Evolutionary conservation across 257 asterid species (phyloP).

Genomic region (Craterostigma plantagineum): DNA sequence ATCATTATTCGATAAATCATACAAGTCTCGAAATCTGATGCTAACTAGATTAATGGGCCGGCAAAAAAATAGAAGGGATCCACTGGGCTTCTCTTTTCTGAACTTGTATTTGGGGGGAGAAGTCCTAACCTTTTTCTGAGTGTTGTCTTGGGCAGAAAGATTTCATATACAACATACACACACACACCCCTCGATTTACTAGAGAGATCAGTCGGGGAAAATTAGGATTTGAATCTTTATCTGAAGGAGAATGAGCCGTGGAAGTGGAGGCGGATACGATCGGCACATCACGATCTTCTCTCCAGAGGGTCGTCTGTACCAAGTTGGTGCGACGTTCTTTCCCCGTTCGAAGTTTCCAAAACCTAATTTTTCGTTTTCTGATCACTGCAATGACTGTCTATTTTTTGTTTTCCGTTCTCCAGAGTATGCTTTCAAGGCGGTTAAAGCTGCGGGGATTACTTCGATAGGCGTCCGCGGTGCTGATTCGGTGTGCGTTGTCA

Average conservation of each 20-base stretch:
- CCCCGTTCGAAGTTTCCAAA: not conserved
- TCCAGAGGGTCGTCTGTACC: constrained; percentile 95
- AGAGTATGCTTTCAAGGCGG: constrained; percentile 75
- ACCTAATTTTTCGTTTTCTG: constrained; percentile 1
- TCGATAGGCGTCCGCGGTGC: constrained; percentile 94
- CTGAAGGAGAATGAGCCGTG: constrained; percentile 56
- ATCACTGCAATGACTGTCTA: constrained; percentile 16
- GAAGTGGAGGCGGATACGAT: constrained; percentile 99
- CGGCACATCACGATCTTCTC: constrained; percentile 99
- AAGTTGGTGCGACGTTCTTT: constrained; percentile 63
- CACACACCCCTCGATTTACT: too few species aligned
- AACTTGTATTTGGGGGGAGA: too few species aligned
- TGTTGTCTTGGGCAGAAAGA: too few species aligned
- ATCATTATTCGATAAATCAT: too few species aligned
- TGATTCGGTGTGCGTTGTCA: constrained; percentile 92
- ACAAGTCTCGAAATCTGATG: too few species aligned
- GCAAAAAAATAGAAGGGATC: too few species aligned
- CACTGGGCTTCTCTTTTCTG: too few species aligned
- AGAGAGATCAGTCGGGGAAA: too few species aligned
- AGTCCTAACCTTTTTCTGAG: too few species aligned
- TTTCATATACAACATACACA: too few species aligned
- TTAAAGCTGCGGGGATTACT: constrained; percentile 82
- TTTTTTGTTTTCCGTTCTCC: too few species aligned
- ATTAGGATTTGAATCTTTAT: not conserved
- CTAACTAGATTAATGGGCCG: too few species aligned